Evolutionary conservation across 306 rosid genomes (phyloP).

Genomic region (Prunus mongolica): DNA sequence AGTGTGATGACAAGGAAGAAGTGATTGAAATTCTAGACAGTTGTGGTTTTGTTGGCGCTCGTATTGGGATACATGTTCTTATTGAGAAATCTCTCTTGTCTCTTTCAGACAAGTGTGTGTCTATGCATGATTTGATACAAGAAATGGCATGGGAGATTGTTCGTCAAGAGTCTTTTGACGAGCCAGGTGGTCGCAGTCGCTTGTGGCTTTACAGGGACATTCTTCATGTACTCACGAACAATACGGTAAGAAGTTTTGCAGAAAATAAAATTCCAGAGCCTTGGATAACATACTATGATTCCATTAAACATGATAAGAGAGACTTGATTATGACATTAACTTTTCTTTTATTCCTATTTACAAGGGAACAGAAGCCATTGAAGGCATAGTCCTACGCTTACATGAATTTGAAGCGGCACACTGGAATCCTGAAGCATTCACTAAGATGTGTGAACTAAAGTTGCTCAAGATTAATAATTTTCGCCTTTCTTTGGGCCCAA

Average conservation of each 20-base stretch:
- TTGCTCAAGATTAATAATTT: neutral
- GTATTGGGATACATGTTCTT: constrained; percentile 25
- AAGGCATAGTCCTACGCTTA: constrained; percentile 7
- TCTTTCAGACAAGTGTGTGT: neutral
- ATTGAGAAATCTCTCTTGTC: constrained; percentile 35
- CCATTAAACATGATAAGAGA: neutral
- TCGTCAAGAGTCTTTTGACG: neutral
- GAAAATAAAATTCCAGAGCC: neutral
- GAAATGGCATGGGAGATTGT: constrained; percentile 31
- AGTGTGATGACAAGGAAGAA: constrained; percentile 15
- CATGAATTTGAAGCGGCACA: neutral
- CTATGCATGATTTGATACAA: constrained; percentile 34
- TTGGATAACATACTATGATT: neutral
- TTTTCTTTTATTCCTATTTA: neutral
- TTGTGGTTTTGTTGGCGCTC: constrained; percentile 12
- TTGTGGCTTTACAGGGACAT: constrained; percentile 16
- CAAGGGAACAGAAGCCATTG: constrained; percentile 10
- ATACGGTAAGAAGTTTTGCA: neutral
- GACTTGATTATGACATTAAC: neutral
- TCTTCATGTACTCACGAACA: constrained; percentile 10
- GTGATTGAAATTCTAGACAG: constrained; percentile 9
- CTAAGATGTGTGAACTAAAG: constrained; percentile 18
- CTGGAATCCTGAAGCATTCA: neutral
- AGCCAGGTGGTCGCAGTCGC: constrained; percentile 6
- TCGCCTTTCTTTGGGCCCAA: neutral